A percentile compares a stretch with the other conserved stretches of the same genome.
Conservation (phyloP, 2,329 filamentous ascomycete species). For the Akanthomyces uredinophilus region DNA sequence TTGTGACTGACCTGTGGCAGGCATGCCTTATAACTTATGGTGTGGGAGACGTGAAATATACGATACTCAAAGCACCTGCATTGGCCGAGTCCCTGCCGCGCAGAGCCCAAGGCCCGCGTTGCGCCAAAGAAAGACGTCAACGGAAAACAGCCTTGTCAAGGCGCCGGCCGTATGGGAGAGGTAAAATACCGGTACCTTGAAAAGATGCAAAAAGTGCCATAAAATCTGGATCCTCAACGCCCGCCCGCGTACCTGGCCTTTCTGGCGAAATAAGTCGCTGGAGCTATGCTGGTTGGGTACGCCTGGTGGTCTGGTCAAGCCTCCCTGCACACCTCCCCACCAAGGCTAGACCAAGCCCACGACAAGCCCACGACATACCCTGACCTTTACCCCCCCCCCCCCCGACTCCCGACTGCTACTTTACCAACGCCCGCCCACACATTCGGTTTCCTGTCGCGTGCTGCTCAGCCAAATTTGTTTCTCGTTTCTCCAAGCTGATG, state of each 20-base stretch:
- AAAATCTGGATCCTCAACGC: background rate
- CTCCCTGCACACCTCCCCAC: background rate
- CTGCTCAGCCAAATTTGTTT: background rate
- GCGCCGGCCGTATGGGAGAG: background rate
- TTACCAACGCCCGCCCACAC: background rate
- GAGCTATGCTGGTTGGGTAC: too few species aligned
- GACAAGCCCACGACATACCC: background rate
- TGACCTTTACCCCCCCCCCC: background rate
- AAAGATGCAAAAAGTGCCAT: background rate
- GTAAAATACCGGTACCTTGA: too few species aligned
- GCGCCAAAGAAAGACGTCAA: background rate
- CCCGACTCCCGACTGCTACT: background rate
- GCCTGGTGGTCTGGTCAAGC: too few species aligned
- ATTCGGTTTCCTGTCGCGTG: slow-evolving; percentile 12
- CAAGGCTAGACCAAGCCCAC: slow-evolving; percentile 7
- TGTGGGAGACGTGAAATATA: background rate
- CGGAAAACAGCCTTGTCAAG: background rate
- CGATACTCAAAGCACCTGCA: background rate
- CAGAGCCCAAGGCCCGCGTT: background rate
- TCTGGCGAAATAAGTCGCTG: too few species aligned
- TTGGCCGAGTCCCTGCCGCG: background rate
- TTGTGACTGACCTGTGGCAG: background rate
- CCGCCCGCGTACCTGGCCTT: too few species aligned
- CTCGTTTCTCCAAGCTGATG: slow-evolving; percentile 1
- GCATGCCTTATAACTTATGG: background rate